These are phyloP conservation scores for Quercus mongolica DNA, from an alignment of 306 rosid genomes.

Conservation along the genomic window DNA sequence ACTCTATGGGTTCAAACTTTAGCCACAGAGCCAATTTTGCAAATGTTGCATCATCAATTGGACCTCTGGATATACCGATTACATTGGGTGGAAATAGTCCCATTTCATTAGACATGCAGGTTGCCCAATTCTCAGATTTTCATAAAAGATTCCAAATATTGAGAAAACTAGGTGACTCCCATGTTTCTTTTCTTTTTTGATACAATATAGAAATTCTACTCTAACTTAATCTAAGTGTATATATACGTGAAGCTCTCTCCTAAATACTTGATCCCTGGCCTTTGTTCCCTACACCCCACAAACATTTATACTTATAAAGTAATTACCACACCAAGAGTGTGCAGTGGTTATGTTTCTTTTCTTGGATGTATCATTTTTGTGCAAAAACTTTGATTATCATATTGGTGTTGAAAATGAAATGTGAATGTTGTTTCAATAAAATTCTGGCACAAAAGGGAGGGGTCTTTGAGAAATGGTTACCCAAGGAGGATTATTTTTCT, in stretches of 20 bases:
- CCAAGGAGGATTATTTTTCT: conserved; percentile 47
- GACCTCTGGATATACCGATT: conserved; percentile 64
- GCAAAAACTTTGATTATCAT: neutral
- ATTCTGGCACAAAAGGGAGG: conserved; percentile 26
- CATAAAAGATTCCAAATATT: conserved; percentile 43
- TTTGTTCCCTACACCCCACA: accelerated
- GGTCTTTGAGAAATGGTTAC: conserved; percentile 41
- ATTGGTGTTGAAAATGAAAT: neutral
- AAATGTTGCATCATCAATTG: conserved; percentile 77
- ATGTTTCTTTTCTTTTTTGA: too few relatives aligned
- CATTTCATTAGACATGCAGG: conserved; percentile 65
- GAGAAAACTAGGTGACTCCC: conserved; percentile 36
- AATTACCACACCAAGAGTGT: accelerated
- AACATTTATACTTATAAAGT: too few relatives aligned
- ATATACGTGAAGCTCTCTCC: accelerated
- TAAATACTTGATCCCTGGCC: too few relatives aligned
- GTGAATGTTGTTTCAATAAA: neutral
- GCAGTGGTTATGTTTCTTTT: neutral
- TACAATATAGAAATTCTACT: too few relatives aligned
- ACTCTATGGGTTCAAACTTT: conserved; percentile 65
- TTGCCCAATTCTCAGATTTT: conserved; percentile 61
- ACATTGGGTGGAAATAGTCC: conserved; percentile 63
- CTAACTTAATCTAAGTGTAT: too few relatives aligned
- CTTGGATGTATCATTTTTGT: neutral
- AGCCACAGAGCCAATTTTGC: conserved; percentile 77